Conservation (phyloP, 2,329 filamentous ascomycete species). For the Cladophialophora chaetospira region DNA sequence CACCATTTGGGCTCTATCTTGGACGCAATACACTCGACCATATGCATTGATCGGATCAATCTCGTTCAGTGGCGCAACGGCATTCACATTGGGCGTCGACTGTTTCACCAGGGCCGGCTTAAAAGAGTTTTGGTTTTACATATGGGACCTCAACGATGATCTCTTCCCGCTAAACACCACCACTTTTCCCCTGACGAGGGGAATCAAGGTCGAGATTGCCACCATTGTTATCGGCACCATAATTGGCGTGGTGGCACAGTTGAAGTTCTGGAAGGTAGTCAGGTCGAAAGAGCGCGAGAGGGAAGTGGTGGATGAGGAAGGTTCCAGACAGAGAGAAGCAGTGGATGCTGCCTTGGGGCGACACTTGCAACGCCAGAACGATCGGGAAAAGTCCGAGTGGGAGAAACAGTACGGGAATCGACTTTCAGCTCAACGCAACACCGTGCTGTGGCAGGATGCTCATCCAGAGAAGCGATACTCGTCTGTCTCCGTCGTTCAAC, state of each 20-base stretch:
- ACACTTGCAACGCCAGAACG: conserved; percentile 52
- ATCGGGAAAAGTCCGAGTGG: conserved; percentile 61
- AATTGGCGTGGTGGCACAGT: conserved; percentile 77
- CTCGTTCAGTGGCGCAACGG: conserved; percentile 79
- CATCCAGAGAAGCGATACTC: conserved; percentile 38
- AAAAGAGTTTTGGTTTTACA: conserved; percentile 94
- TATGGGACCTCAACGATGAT: conserved; percentile 79
- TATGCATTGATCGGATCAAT: conserved; percentile 77
- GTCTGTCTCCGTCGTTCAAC: conserved; percentile 22
- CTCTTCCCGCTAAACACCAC: conserved; percentile 75
- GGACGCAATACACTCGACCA: conserved; percentile 73
- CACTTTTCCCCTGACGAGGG: conserved; percentile 83
- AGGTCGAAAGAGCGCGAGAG: conserved; percentile 54
- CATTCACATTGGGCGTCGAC: conserved; percentile 80
- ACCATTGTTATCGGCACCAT: conserved; percentile 73
- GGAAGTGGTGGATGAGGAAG: conserved; percentile 52
- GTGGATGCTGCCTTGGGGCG: conserved; percentile 72
- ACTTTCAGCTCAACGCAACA: conserved; percentile 40
- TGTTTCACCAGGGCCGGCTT: conserved; percentile 86
- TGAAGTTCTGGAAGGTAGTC: conserved; percentile 82
- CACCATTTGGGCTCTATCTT: conserved; percentile 71
- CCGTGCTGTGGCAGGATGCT: conserved; percentile 56
- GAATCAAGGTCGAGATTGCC: conserved; percentile 82
- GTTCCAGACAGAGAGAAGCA: conserved; percentile 57
- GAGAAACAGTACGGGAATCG: conserved; percentile 74